Evolutionary conservation across 495 filamentous ascomycete genomes (phyloP).

Genomic region (Xylaria intraflava): DNA sequence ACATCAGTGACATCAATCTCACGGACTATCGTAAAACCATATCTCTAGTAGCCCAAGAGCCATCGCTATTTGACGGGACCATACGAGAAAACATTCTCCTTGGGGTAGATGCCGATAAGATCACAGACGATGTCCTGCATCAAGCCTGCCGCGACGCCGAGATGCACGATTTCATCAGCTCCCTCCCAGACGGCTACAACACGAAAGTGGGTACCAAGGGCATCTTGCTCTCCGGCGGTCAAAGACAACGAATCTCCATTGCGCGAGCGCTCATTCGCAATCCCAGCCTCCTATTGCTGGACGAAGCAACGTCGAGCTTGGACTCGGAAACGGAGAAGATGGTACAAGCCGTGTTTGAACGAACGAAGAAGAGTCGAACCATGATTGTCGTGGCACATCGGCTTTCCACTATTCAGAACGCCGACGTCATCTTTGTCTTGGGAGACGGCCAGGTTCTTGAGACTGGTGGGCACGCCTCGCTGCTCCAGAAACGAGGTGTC

Average conservation of each 20-base stretch:
- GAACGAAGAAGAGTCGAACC: slow-evolving; percentile 55
- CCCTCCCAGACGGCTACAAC: slow-evolving; percentile 52
- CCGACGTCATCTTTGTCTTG: slow-evolving; percentile 52
- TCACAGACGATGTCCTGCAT: slow-evolving; percentile 37
- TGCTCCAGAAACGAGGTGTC: slow-evolving; percentile 44
- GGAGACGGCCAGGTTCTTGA: slow-evolving; percentile 49
- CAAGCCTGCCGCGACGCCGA: slow-evolving; percentile 49
- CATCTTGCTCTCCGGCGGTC: slow-evolving; percentile 65
- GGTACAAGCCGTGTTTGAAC: slow-evolving; percentile 65
- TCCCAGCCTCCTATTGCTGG: slow-evolving; percentile 65
- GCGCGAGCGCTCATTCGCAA: slow-evolving; percentile 70
- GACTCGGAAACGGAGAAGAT: slow-evolving; percentile 70
- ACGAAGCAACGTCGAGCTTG: slow-evolving; percentile 73
- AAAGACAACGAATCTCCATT: slow-evolving; percentile 70
- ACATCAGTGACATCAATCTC: slow-evolving; percentile 38
- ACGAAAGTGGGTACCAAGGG: slow-evolving; percentile 61
- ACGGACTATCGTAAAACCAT: slow-evolving; percentile 50
- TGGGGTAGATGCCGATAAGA: slow-evolving; percentile 36
- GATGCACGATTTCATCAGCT: slow-evolving; percentile 53
- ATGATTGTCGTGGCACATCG: slow-evolving; percentile 72
- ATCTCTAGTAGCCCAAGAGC: slow-evolving; percentile 55
- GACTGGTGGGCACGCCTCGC: slow-evolving; percentile 41
- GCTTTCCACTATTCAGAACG: slow-evolving; percentile 51
- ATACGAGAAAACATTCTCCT: slow-evolving; percentile 56
- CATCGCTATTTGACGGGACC: slow-evolving; percentile 54